Conservation (phyloP, 2,329 filamentous ascomycete species). For the Claviceps africana region DNA sequence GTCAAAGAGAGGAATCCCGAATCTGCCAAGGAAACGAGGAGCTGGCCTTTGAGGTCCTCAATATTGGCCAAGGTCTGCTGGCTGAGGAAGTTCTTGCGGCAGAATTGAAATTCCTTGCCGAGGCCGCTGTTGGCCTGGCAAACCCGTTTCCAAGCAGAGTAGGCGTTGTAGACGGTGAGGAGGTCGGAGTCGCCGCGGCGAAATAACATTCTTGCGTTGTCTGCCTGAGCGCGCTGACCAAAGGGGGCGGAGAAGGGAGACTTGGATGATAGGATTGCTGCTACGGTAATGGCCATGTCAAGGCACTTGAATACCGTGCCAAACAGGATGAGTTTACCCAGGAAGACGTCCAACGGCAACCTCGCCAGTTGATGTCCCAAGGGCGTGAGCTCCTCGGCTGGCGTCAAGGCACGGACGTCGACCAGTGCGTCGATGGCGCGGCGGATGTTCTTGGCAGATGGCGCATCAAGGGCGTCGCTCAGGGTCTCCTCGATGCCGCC, state of each 20-base stretch:
- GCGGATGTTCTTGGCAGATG: constrained; percentile 81
- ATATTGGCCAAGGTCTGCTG: constrained; percentile 82
- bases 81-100: constrained; percentile 85
- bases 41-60: constrained; percentile 87
- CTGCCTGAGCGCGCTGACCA: constrained; percentile 68
- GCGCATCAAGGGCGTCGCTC: constrained; percentile 75
- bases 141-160: constrained; percentile 73
- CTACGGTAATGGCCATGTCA: constrained; percentile 81
- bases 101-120: constrained; percentile 74
- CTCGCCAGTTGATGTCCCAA: constrained; percentile 78
- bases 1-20: constrained; percentile 70
- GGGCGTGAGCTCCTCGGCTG: constrained; percentile 69
- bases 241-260: constrained; percentile 84
- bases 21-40: constrained; percentile 72
- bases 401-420: constrained; percentile 79
- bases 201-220: constrained; percentile 65
- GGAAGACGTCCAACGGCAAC: constrained; percentile 80
- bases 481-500: constrained; percentile 87
- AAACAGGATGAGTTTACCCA: constrained; percentile 83
- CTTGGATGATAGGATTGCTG: constrained; percentile 86
- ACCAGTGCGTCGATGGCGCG: constrained; percentile 85
- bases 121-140: constrained; percentile 50
- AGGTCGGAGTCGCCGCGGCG: constrained; percentile 81
- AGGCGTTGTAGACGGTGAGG: constrained; percentile 87
- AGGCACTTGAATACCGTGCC: constrained; percentile 80